Evolutionary conservation across 2,329 filamentous ascomycete species (phyloP).

Genomic region (Monosporascus sp.): DNA sequence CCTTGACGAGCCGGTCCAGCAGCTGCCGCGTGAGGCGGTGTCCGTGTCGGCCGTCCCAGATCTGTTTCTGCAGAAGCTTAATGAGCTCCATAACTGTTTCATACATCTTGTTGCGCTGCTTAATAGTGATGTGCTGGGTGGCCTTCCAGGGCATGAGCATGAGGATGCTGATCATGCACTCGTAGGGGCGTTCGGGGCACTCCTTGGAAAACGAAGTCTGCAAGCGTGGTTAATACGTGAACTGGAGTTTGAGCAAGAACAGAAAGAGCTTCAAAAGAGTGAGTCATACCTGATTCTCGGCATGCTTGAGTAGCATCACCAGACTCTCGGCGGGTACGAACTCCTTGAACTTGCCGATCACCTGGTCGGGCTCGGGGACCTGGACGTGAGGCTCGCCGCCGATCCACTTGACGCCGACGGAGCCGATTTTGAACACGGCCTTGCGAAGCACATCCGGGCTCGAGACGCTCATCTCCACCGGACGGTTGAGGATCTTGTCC

Average conservation of each 20-base stretch:
- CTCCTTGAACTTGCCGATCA: conserved; percentile 51
- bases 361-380: conserved; percentile 25
- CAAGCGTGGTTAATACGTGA: conserved; percentile 3
- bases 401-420: conserved; percentile 49
- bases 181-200: conserved; percentile 59
- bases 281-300: conserved; percentile 45
- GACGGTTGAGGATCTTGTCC: conserved; percentile 50
- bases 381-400: conserved; percentile 33
- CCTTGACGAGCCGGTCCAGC: conserved; percentile 44
- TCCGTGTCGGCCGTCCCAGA: conserved; percentile 33
- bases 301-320: conserved; percentile 58
- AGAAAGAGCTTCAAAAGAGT: neutral
- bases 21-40: conserved; percentile 48
- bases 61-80: conserved; percentile 34
- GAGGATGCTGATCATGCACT: conserved; percentile 59
- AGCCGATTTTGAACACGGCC: conserved; percentile 54
- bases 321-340: conserved; percentile 60
- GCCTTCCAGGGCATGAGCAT: conserved; percentile 60
- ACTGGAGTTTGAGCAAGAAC: conserved; percentile 4
- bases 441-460: conserved; percentile 53
- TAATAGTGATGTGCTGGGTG: conserved; percentile 50
- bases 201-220: conserved; percentile 55
- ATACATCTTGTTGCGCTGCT: conserved; percentile 49
- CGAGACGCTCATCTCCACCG: conserved; percentile 51
- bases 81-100: conserved; percentile 45